Evolutionary conservation across 768 basidiomycete species (phyloP).

Genomic region (Tephrocybe sp.): DNA sequence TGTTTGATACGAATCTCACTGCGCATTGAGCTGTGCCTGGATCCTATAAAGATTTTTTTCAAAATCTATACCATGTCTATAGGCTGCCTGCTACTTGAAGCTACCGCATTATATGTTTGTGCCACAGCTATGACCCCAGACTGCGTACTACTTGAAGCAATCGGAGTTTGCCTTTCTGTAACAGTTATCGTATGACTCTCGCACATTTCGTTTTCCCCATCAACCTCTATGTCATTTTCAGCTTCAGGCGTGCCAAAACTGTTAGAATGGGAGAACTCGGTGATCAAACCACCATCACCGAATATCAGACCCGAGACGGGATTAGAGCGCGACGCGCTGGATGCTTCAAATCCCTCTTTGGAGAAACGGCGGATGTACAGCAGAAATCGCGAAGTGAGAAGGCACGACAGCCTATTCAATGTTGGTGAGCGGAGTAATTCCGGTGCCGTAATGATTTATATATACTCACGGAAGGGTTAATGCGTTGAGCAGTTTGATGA

Average conservation of each 20-base stretch:
- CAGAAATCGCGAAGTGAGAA: conserved; percentile 16
- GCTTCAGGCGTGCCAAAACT: background rate
- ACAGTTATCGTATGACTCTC: background rate
- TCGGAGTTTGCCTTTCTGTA: background rate
- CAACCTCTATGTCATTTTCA: background rate
- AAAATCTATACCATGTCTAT: background rate
- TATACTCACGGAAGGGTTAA: conserved; percentile 11
- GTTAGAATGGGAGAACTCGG: background rate
- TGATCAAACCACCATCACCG: background rate
- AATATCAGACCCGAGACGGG: background rate
- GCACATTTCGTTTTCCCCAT: background rate
- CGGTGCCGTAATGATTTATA: background rate
- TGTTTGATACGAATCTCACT: no score
- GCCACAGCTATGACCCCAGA: background rate
- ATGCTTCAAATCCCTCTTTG: no score
- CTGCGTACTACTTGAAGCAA: background rate
- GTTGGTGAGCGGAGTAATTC: background rate
- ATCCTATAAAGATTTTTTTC: background rate
- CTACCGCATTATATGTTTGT: background rate
- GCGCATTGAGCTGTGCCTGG: background rate
- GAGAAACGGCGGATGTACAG: conserved; percentile 8
- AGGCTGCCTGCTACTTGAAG: background rate
- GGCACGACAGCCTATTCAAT: conserved; percentile 11
- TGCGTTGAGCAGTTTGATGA: conserved; percentile 10
- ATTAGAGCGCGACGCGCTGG: background rate